A percentile compares a stretch with the other conserved stretches of the same genome.
phyloP scores from a whole-genome alignment of 2,329 filamentous ascomycete species.

The Eutypa lata region DNA sequence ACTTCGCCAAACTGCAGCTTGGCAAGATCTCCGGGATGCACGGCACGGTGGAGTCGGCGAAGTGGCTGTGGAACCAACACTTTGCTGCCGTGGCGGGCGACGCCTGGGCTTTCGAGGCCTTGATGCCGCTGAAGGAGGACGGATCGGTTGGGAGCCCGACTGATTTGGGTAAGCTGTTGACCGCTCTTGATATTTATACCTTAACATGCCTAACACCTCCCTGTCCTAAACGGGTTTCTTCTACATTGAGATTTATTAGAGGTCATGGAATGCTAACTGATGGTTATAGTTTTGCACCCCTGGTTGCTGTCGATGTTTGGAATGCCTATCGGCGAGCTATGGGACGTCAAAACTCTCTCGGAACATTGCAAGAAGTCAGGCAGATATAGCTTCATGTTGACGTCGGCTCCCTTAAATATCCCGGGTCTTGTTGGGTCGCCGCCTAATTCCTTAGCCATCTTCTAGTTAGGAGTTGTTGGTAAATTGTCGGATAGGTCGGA shows the following conservation, averaged over 20 bases:
- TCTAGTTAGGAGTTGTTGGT: constrained; percentile 31
- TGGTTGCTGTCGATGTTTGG: constrained; percentile 50
- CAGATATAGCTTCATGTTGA: constrained; percentile 61
- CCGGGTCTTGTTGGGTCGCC: constrained; percentile 48
- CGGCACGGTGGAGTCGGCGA: constrained; percentile 48
- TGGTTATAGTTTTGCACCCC: constrained; percentile 40
- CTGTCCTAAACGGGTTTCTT: no score
- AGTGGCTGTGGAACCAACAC: constrained; percentile 68
- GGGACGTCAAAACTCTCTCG: constrained; percentile 52
- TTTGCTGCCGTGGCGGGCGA: constrained; percentile 66
- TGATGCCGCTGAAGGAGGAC: constrained; percentile 49
- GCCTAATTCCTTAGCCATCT: constrained; percentile 46
- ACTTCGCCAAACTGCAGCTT: constrained; percentile 30
- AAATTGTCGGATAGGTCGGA: no score
- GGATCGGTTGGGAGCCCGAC: constrained; percentile 28
- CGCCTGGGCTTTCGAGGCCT: constrained; percentile 60
- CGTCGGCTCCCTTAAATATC: constrained; percentile 57
- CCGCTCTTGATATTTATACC: no score
- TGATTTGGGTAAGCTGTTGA: constrained; percentile 41
- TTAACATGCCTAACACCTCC: no score
- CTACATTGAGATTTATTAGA: no score
- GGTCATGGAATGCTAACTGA: background rate
- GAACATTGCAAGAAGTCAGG: constrained; percentile 48
- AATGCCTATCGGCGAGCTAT: constrained; percentile 53
- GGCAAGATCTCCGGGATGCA: constrained; percentile 37